Conservation (phyloP, 2,329 filamentous ascomycete species). For the Cladosporium sp. region DNA sequence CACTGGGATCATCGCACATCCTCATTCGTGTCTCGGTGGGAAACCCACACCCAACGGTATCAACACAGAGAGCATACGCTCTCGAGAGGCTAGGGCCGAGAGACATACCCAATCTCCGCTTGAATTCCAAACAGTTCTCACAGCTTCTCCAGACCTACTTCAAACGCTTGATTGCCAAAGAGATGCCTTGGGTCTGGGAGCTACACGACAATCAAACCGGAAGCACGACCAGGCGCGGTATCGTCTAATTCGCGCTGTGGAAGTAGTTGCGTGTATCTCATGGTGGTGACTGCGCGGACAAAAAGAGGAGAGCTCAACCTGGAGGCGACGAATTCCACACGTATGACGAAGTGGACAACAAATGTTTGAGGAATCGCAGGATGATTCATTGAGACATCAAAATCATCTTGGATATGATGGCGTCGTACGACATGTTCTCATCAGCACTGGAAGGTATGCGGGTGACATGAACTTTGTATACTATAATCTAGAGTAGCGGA, state of each 20-base stretch:
- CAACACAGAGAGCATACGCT: no score
- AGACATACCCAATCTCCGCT: background rate
- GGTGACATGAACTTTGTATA: no score
- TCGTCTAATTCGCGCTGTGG: background rate
- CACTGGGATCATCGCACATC: no score
- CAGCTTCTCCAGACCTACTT: background rate
- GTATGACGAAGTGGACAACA: background rate
- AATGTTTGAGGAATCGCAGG: background rate
- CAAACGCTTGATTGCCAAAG: background rate
- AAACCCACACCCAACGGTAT: no score
- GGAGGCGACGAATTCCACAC: background rate
- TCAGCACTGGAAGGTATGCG: no score
- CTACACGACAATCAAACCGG: background rate
- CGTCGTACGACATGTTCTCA: no score
- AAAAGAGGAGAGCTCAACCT: background rate
- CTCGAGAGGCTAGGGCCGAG: background rate
- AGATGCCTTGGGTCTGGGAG: slow-evolving; percentile 4
- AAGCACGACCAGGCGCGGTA: background rate
- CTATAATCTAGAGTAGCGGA: no score
- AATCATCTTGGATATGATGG: background rate
- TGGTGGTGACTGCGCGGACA: background rate
- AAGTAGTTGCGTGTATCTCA: background rate
- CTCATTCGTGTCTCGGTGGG: no score
- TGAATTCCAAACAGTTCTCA: background rate
- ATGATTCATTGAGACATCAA: background rate